Evolutionary conservation across 345 rosid genomes (phyloP).

Genomic region (Syzygium grande): DNA sequence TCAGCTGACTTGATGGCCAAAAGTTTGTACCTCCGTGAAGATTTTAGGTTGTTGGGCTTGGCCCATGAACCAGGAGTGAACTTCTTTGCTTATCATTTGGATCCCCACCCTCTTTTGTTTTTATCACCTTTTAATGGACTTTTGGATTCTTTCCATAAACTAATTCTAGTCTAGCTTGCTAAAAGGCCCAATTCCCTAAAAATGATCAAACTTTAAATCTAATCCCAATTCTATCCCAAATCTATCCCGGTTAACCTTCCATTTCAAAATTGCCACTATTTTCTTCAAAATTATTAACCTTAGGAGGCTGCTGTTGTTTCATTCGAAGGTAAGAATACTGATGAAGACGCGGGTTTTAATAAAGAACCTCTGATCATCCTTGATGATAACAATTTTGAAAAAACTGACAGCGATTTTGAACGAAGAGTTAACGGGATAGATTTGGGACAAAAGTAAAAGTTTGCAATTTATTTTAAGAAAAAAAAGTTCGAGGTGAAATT

Average conservation of each 20-base stretch:
- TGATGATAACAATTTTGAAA: background rate
- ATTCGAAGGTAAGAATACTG: fast-evolving
- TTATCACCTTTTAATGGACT: background rate
- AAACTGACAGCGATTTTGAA: background rate
- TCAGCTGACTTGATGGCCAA: background rate
- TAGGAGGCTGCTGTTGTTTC: background rate
- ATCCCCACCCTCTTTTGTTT: background rate
- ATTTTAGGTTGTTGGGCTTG: background rate
- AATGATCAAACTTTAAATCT: too few species aligned
- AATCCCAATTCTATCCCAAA: too few species aligned
- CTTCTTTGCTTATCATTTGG: background rate
- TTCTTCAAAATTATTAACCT: background rate
- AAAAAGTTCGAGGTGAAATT: background rate
- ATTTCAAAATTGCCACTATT: background rate
- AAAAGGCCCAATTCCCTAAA: background rate
- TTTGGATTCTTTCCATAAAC: background rate
- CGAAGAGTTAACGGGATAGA: fast-evolving
- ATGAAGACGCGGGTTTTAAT: background rate
- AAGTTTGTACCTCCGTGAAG: too few species aligned
- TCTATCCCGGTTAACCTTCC: background rate
- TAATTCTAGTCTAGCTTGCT: background rate
- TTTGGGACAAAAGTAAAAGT: background rate
- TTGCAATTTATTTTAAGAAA: too few species aligned
- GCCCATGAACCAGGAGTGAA: background rate
- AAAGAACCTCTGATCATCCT: background rate